Evolutionary conservation across 257 asterid species (phyloP), one percentile per base, ranked within the genome.

Genomic region (Salvia hispanica): DNA sequence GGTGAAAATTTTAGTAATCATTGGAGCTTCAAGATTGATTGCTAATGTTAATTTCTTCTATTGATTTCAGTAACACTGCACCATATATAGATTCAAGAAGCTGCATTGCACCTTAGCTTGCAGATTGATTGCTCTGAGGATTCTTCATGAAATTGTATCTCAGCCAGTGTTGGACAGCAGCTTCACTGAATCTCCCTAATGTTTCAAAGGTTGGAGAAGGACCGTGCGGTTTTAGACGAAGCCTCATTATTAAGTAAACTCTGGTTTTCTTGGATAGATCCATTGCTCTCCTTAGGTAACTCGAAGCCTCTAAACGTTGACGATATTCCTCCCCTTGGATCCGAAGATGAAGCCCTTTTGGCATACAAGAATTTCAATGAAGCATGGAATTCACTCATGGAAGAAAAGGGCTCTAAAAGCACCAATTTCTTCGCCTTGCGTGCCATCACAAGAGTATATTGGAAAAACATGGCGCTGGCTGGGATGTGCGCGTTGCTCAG

Each of bases 191-290:
- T 70, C 91, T 48, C 70, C 37, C 37, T 88, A 40, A 51, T 89
- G 37, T 75, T 37, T 46, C 77, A 72, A 21, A 76, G 69, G 44
- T 64, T 62, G 43, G 80, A 67, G 7, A 66, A 71, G 43, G 47
- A 31, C 2, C 28, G 2, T 37, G 64, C 2, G 1, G 58, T 44
- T 77, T 5, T 77, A 65, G 65, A 69, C 18, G 72, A 67, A 7
- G 81, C 83, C 54, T 72, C 80, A 47, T 55, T 80, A 16, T 57
- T 85, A 6, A 75, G 95, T 54, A 76, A 47, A 73, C 13, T 89
- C 74, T 55, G 62, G 18, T 89, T 89, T 80, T 80, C 84, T 48
- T 89, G 96, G 96, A 63, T 89, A 10, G 79, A 67, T 73, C 89
- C 87, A 33, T 72, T 89, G 72, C 86, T 89, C 45, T 42, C 60